Evolutionary conservation across 2,329 filamentous ascomycete species (phyloP), one percentile per base, ranked within the genome.

Genomic region (Colletotrichum caudatum): DNA sequence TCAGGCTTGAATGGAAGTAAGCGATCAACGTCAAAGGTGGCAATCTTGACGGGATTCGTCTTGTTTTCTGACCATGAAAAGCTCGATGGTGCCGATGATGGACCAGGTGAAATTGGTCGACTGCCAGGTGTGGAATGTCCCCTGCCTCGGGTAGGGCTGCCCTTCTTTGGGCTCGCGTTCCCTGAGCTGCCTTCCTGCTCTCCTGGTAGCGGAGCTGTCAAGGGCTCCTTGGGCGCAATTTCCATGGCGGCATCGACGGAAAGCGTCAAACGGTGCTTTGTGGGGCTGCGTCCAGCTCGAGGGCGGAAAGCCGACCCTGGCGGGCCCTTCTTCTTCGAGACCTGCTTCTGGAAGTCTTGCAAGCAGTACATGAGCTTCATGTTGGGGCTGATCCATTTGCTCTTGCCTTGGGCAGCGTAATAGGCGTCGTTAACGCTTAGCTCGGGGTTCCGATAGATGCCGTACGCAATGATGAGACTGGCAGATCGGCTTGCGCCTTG

Each of bases 361-460:
- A 97, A 84, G 75, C 94, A 94, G 85, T 96, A 96, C 87, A 97
- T 94, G 75, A 97, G 85, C 75, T 93, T 93, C 94, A 97, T 97
- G 80, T 97, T 97, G 0, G 93, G 93, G 70, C 93, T 94, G 76
- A 97, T 95, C 93, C 94, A 97, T 77, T 88, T 90, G 80, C 93
- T 96, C 82, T 92, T 92, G 65, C 89, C 87, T 81, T 97, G 94
- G 3, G 94, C 93, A 3, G 91, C 88, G 78, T 94, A 90, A 78
- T 96, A 96, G 2, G 93, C 93, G 78, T 95, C 93, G 77, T 95
- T 94, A 64, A 95, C 93, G 75, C 88, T 93, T 76, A 94, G 82
- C 7, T 90, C 87, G 1, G 93, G 93, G 72, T 94, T 92, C 78
- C 92, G 92, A 80, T 93, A 96, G 69, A 97, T 83, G 54, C 93